Evolutionary conservation across 305 asterid species (phyloP).

Genomic region (Nicotiana rustica): DNA sequence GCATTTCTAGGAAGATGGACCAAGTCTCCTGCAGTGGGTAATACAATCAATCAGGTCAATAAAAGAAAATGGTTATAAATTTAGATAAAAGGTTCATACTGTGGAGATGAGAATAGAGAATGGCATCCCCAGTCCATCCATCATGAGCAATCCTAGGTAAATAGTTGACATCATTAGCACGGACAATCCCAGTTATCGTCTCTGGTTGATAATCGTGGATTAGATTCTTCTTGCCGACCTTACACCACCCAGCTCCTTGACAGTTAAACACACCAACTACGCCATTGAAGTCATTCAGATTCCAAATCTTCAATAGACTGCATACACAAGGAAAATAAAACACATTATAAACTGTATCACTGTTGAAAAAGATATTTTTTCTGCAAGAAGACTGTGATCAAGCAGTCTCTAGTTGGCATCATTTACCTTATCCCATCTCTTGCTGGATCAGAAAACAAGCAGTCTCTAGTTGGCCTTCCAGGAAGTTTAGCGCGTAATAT

Average conservation of each 20-base stretch:
- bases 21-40: conserved; percentile 61
- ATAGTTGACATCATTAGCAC: conserved; percentile 75
- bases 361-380: neutral
- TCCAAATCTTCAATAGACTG: conserved; percentile 92
- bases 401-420: neutral
- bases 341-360: neutral
- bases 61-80: neutral
- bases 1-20: conserved; percentile 67
- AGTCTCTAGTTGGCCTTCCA: conserved; percentile 91
- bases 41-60: conserved; percentile 14
- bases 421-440: conserved; percentile 82
- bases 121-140: conserved; percentile 69
- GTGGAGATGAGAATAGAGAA: conserved; percentile 69
- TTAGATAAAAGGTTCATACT: too few relatives aligned
- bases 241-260: conserved; percentile 98
- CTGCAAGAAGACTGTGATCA: neutral
- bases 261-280: conserved; percentile 86
- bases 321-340: conserved; percentile 24
- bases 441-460: conserved; percentile 92
- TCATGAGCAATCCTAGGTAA: conserved; percentile 67
- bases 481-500: conserved; percentile 89
- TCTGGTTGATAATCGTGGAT: conserved; percentile 78
- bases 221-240: conserved; percentile 70
- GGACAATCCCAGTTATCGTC: conserved; percentile 66
- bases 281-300: conserved; percentile 74